phyloP scores from a whole-genome alignment of 192 early-diverging fungal genomes.

The Linnemannia hyalina region DNA sequence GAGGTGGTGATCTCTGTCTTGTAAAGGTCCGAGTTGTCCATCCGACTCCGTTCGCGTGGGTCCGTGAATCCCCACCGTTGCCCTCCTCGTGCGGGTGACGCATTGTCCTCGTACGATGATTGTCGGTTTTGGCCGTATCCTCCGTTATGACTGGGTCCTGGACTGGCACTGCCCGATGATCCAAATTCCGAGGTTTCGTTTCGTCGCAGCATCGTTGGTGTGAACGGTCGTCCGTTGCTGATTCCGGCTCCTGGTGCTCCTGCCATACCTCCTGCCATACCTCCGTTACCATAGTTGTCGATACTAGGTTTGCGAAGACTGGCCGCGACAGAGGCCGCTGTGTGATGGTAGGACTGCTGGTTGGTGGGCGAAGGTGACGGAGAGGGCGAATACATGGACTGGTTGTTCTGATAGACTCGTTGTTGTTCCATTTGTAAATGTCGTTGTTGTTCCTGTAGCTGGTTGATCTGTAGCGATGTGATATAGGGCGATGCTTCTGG shows the following conservation, averaged over 20 bases:
- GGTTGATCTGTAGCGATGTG: conserved; percentile 34
- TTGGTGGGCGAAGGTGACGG: conserved; percentile 23
- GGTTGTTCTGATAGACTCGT: conserved; percentile 30
- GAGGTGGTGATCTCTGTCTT: conserved; percentile 32
- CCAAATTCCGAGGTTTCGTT: conserved; percentile 24
- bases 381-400: conserved; percentile 16
- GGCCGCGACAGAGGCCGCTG: conserved; percentile 14
- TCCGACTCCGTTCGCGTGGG: conserved; percentile 30
- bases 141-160: conserved; percentile 32
- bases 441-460: conserved; percentile 52
- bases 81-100: conserved; percentile 17
- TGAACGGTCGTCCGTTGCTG: conserved; percentile 22
- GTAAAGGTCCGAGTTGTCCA: conserved; percentile 43
- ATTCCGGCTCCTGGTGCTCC: not conserved
- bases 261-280: not conserved
- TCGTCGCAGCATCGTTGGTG: conserved; percentile 29
- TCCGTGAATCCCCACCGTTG: conserved; percentile 44
- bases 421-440: conserved; percentile 51
- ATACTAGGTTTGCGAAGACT: conserved; percentile 18
- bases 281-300: conserved; percentile 11
- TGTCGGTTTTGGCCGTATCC: conserved; percentile 26
- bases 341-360: conserved; percentile 29
- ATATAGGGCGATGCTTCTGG: conserved; percentile 38
- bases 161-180: conserved; percentile 11
- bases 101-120: conserved; percentile 28